phyloP scores from a whole-genome alignment of 257 asterid genomes.

The Solanum bulbocastanum region DNA sequence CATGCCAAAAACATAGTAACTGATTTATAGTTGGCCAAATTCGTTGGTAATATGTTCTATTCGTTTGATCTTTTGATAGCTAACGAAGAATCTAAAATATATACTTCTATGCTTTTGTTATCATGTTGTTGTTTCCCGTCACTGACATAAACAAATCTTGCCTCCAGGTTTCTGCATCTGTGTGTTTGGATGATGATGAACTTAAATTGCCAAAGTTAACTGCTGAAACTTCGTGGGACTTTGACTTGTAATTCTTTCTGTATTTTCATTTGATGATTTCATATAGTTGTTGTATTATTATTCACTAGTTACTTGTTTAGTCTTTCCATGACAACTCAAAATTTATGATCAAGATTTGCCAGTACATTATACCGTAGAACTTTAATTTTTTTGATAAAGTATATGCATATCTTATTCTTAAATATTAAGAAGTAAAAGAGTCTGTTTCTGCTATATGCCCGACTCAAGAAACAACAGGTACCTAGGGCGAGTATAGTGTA shows the following conservation, averaged over 20 bases:
- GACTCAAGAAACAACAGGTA: no score
- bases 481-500: no score
- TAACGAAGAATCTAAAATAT: not conserved
- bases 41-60: not conserved
- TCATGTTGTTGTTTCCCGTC: not conserved
- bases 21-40: not conserved
- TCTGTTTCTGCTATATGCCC: no score
- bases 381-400: not conserved
- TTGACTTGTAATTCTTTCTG: conserved; percentile 41
- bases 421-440: no score
- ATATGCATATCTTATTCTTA: no score
- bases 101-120: not conserved
- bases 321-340: not conserved
- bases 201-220: conserved; percentile 45
- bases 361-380: not conserved
- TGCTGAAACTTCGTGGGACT: conserved; percentile 79
- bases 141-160: not conserved
- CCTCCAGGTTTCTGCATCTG: conserved; percentile 57
- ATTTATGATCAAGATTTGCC: not conserved
- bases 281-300: not conserved
- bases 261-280: not conserved
- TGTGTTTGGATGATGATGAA: conserved; percentile 56
- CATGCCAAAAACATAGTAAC: no score
- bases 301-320: not conserved
- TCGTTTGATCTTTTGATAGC: not conserved